Base-by-base conservation (phyloP, 352 stramenopile species). In the Phytophthora litchii region DNA sequence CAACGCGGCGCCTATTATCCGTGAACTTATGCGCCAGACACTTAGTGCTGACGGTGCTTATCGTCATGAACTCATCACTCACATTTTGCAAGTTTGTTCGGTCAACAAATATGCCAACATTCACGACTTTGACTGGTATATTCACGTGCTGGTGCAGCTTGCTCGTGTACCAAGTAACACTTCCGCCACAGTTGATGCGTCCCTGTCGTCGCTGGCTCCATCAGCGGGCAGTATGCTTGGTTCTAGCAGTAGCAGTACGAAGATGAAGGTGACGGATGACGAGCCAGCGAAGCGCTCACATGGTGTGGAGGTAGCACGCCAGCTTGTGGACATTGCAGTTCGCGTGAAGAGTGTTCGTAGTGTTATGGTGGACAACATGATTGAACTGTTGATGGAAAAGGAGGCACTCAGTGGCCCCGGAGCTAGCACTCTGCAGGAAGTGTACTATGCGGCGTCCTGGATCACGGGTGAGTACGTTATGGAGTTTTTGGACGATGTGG, bases 51-150 rank as follows among this genome's bases (percentile, higher is more conserved):
- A 98, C 60, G 96, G 96, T 17, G 72, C 80, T 27, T 99, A 99
- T 71, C 88, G 94, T 38, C 89, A 98, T 54, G 96, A 99, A 59
- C 83, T 99, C 36, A 97, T 99, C 23, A 73, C 82, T 42, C 94
- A 97, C 51, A 99, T 99, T 62, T 64, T 99, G 38, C 86, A 95
- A 55, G 97, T 99, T 70, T 99, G 97, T 73, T 96, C 86, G 5
- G 76, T 92, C 13, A 97, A 99, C 73, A 99, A 99, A 76, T 99
- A 99, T 75, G 86, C 95, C 41, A 97, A 98, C 63, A 86, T 99
- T 35, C 78, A 92, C 56, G 97, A 99, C 70, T 99, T 99, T 77
- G 80, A 91, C 50, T 99, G 97, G 97, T 99, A 99, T 74, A 88
- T 99, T 45, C 88, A 97, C 65, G 87, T 99, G n/a, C 76, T 99